Evolutionary conservation across 305 asterid species (phyloP), one percentile per base, ranked within the genome.

Genomic region (Fraxinus baroniana): DNA sequence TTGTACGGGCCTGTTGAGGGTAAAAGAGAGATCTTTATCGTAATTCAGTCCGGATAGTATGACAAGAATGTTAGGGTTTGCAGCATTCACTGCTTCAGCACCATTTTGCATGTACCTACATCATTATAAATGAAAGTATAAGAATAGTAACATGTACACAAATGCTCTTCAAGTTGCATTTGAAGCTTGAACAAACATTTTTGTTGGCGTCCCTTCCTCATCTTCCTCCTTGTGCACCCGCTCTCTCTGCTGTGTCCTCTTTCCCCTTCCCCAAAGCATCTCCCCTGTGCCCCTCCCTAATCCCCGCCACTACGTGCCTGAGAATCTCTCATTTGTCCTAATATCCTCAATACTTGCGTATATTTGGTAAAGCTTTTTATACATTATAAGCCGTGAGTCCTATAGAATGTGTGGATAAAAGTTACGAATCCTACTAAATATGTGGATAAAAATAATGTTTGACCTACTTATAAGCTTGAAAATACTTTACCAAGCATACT

Each of bases 31-130:
- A 78, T 96, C 97, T 78, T 86, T 88, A 80, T 93, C 98, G 68
- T 83, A 94, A 78, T 80, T 88, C 28, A 96, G 28, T 30, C 99
- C 99, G 0, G 97, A 96, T 12, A 96, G 91, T 28, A 96, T 93
- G 62, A 94, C 86, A 0, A 95, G 91, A 33, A 93, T 78, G 12
- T 90, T 83, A 0, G 97, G 96, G 49, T 95, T 95, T 44, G 93
- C 97, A 13, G 91, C 90, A 15, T 95, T 97, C 77, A 94, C 98
- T 82, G 92, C 94, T 82, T 95, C 98, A 0, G 99, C 99, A 76
- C 98, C 98, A 83, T 72, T 82, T 81, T 91, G 95, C 98, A 95
- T 94, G 87, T 91, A 91, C 91, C 95, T 93, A 35, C 60, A 35
- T 37, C 77, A 80, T 66, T 44, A 15, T 12, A 44, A 72, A 33